Conservation (phyloP, 179 eudicot species). For the Vitellaria paradoxa region DNA sequence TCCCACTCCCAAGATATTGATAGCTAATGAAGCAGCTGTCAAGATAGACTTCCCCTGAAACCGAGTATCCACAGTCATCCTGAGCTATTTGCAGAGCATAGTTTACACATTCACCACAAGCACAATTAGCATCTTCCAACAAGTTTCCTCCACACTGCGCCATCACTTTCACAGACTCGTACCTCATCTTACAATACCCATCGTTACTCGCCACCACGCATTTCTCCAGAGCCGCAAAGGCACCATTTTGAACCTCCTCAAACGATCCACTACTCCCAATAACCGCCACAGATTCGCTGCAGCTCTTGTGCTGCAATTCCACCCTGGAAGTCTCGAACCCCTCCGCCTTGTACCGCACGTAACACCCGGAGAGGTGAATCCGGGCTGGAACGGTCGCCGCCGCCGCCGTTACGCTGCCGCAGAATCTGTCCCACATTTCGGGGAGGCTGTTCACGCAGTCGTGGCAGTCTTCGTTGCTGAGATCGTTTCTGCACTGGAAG, state of each 20-base stretch:
- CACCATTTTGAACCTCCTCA: conserved; percentile 29
- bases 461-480: conserved; percentile 33
- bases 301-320: conserved; percentile 32
- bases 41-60: conserved; percentile 43
- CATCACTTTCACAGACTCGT: conserved; percentile 28
- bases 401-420: conserved; percentile 20
- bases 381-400: conserved; percentile 24
- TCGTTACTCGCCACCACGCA: conserved; percentile 22
- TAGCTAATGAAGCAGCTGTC: conserved; percentile 42
- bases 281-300: conserved; percentile 23
- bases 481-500: conserved; percentile 50
- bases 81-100: conserved; percentile 35
- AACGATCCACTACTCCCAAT: neutral
- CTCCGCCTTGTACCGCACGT: conserved; percentile 37
- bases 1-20: conserved; percentile 19
- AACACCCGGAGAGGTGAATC: conserved; percentile 54
- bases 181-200: conserved; percentile 30
- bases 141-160: conserved; percentile 52
- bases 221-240: conserved; percentile 31
- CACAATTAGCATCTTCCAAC: conserved; percentile 21
- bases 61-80: conserved; percentile 42
- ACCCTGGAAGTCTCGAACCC: conserved; percentile 18
- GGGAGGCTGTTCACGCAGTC: conserved; percentile 32
- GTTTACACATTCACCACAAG: conserved; percentile 47
- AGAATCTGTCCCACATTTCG: conserved; percentile 17